Conservation (phyloP, 2,329 filamentous ascomycete genomes). For the Pseudocercospora cruenta region DNA sequence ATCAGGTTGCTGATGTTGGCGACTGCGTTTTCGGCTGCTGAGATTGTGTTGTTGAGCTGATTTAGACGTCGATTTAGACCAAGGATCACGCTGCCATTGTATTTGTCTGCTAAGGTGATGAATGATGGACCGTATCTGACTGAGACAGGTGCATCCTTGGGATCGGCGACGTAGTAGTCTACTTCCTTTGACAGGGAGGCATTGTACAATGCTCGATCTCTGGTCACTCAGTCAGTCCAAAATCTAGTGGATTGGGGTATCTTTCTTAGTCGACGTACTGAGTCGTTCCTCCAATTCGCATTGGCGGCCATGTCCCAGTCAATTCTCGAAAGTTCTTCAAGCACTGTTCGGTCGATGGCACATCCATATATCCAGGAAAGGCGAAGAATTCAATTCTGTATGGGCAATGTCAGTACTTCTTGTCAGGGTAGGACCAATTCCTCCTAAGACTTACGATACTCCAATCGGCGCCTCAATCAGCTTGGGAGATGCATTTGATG, state of each 20-base stretch:
- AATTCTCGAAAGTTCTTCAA: conserved; percentile 56
- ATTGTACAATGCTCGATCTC: conserved; percentile 11
- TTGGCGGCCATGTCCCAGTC: conserved; percentile 57
- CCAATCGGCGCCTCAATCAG: conserved; percentile 5
- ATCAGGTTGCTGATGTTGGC: conserved; percentile 53
- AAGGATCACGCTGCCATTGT: conserved; percentile 55
- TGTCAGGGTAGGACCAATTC: too few relatives aligned
- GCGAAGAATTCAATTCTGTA: conserved; percentile 55
- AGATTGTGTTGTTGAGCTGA: conserved; percentile 58
- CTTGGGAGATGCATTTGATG: conserved; percentile 1
- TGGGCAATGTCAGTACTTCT: not conserved
- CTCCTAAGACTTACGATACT: conserved; percentile 1
- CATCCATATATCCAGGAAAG: conserved; percentile 59
- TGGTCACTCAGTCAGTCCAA: not conserved
- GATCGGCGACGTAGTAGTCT: conserved; percentile 53
- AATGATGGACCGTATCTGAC: conserved; percentile 61
- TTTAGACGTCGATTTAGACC: conserved; percentile 60
- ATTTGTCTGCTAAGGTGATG: conserved; percentile 54
- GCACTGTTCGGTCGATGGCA: conserved; percentile 54
- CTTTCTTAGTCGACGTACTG: conserved; percentile 47
- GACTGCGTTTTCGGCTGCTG: conserved; percentile 53
- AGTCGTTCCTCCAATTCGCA: conserved; percentile 60
- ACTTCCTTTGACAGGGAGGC: conserved; percentile 44
- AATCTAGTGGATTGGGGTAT: too few relatives aligned
- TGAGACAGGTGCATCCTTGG: conserved; percentile 49